phyloP scores from a whole-genome alignment of 2,329 filamentous ascomycete genomes.

The Hymenoscyphus infarciens region DNA sequence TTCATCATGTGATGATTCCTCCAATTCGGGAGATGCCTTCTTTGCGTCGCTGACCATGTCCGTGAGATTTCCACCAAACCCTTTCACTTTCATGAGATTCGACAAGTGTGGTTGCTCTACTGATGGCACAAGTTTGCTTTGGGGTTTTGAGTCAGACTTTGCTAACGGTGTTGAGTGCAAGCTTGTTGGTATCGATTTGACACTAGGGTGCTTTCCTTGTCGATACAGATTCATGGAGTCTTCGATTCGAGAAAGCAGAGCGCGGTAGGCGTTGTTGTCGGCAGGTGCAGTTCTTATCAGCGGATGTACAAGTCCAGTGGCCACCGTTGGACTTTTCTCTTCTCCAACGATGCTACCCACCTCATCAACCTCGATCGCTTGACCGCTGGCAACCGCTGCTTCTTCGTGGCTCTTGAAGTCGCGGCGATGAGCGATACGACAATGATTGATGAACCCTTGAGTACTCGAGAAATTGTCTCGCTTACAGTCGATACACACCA shows the following conservation, averaged over 20 bases:
- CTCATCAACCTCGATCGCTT: slow-evolving; percentile 71
- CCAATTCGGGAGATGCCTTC: slow-evolving; percentile 49
- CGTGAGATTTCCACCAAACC: slow-evolving; percentile 58
- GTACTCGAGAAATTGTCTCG: slow-evolving; percentile 92
- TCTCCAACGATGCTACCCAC: slow-evolving; percentile 45
- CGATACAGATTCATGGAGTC: slow-evolving; percentile 51
- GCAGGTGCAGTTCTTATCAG: slow-evolving; percentile 55
- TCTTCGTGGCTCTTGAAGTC: slow-evolving; percentile 96
- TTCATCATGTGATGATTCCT: slow-evolving; percentile 49
- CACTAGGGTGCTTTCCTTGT: slow-evolving; percentile 49
- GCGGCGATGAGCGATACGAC: slow-evolving; percentile 87
- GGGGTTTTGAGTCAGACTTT: slow-evolving; percentile 26
- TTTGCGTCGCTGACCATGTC: slow-evolving; percentile 60
- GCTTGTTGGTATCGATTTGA: slow-evolving; percentile 43
- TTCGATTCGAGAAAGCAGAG: slow-evolving; percentile 51
- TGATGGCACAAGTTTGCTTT: slow-evolving; percentile 48
- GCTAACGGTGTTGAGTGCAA: slow-evolving; percentile 24
- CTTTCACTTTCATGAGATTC: slow-evolving; percentile 57
- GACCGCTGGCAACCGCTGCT: slow-evolving; percentile 82
- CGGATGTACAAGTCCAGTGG: slow-evolving; percentile 56
- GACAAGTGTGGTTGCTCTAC: slow-evolving; percentile 65
- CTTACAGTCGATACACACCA: slow-evolving; percentile 85
- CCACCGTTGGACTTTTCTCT: slow-evolving; percentile 35
- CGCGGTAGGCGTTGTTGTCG: slow-evolving; percentile 49
- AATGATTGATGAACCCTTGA: slow-evolving; percentile 99